Percentiles rank a stretch among this genome's conserved stretches.
phyloP scores from a whole-genome alignment of 208 protist species.

The Acanthamoeba triangularis region DNA sequence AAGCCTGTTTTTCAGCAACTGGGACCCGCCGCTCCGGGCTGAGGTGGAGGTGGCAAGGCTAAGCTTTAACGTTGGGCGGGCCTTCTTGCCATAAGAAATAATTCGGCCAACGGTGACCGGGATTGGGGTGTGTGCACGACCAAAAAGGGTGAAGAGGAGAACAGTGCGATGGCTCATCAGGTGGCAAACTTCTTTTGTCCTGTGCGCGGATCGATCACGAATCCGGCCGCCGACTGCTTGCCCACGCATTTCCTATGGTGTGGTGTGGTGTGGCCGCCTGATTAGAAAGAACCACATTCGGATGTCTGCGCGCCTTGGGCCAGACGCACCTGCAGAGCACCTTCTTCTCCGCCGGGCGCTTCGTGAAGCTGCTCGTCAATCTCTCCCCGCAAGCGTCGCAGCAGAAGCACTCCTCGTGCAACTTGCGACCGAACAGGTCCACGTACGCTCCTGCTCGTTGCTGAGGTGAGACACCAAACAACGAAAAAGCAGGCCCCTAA shows the following conservation, averaged over 20 bases:
- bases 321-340: not conserved
- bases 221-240: not conserved
- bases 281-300: no score
- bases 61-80: no score
- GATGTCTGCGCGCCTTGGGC: not conserved
- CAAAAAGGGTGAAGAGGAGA: no score
- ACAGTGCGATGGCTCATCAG: no score
- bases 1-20: no score
- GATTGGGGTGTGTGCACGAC: no score
- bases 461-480: not conserved
- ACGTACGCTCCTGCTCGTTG: not conserved
- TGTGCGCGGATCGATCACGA: not conserved
- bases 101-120: no score
- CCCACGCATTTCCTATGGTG: not conserved
- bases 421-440: constrained; percentile 23
- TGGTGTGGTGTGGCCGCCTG: not conserved
- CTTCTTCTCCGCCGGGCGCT: constrained; percentile 27
- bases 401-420: not conserved
- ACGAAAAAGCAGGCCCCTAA: not conserved
- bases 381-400: not conserved
- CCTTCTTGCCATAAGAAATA: no score
- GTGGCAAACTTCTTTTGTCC: constrained; percentile 43
- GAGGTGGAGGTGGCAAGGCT: no score
- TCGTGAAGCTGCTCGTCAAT: not conserved
- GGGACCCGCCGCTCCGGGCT: no score